Evolutionary conservation across 805 yeast genomes (phyloP).

Genomic region (Pichia kluyveri): DNA sequence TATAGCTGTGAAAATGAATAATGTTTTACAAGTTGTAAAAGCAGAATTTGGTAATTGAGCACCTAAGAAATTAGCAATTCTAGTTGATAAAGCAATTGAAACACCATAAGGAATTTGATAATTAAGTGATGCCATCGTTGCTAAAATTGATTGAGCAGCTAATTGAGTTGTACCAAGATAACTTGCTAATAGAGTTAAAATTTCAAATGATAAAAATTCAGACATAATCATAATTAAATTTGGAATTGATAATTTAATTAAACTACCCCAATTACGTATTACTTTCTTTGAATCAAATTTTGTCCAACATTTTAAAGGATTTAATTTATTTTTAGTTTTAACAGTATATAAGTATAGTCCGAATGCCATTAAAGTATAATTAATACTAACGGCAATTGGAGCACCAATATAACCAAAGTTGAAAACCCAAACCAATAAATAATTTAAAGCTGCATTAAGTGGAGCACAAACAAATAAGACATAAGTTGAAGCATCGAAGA

Average conservation of each 20-base stretch:
- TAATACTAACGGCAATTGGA: constrained; percentile 62
- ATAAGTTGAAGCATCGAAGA: constrained; percentile 73
- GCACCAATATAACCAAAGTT: constrained; percentile 68
- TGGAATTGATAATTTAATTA: constrained; percentile 59
- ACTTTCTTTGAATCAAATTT: constrained; percentile 27
- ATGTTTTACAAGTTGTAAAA: constrained; percentile 18
- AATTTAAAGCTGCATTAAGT: constrained; percentile 58
- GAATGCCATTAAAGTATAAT: constrained; percentile 63
- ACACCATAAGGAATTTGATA: constrained; percentile 74
- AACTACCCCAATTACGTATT: constrained; percentile 51
- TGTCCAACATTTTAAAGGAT: constrained; percentile 29
- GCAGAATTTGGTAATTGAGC: constrained; percentile 33
- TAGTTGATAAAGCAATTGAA: constrained; percentile 65
- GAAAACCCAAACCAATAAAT: constrained; percentile 60
- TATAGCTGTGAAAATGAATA: constrained; percentile 18
- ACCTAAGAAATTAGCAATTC: constrained; percentile 71
- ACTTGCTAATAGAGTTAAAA: constrained; percentile 60
- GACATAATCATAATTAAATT: constrained; percentile 72
- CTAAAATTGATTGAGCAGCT: constrained; percentile 67
- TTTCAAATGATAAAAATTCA: constrained; percentile 73
- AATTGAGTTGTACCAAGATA: constrained; percentile 51
- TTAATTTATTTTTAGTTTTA: constrained; percentile 33
- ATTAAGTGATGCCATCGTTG: constrained; percentile 57
- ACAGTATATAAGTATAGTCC: constrained; percentile 41
- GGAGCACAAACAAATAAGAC: constrained; percentile 67